phyloP scores from a whole-genome alignment of 202 grass and related monocot species.

The Cymbopogon flexuosus region DNA sequence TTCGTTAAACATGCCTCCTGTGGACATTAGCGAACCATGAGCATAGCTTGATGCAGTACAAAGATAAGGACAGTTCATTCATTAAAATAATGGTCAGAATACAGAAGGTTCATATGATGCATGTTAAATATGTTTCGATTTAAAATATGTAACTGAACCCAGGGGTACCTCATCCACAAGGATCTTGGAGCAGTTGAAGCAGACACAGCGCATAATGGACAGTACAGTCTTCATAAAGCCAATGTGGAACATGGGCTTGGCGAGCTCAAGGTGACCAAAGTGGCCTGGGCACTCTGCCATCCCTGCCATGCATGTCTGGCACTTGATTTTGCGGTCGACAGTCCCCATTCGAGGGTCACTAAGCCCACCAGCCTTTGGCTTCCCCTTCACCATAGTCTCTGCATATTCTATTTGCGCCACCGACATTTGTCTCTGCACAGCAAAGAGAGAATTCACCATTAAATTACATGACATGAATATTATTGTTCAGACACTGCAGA shows the following conservation, averaged over 20 bases:
- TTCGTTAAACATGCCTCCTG: not conserved
- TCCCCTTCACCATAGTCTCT: constrained; percentile 86
- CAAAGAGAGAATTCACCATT: not conserved
- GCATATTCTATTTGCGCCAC: constrained; percentile 65
- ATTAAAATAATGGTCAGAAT: constrained; percentile 11
- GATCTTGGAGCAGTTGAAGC: constrained; percentile 98
- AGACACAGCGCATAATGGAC: constrained; percentile 86
- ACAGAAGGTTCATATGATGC: not conserved
- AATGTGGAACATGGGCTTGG: constrained; percentile 82
- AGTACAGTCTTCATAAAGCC: constrained; percentile 79
- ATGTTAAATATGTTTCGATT: not conserved
- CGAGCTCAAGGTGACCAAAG: constrained; percentile 82
- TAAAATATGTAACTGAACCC: not conserved
- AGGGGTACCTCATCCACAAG: constrained; percentile 69
- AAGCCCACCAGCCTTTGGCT: constrained; percentile 67
- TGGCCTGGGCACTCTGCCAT: constrained; percentile 86
- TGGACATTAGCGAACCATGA: not conserved
- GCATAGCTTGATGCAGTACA: not conserved
- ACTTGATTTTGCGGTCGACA: constrained; percentile 71
- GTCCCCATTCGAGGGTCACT: constrained; percentile 85
- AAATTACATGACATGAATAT: not conserved
- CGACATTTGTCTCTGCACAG: constrained; percentile 82
- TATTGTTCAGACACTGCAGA: not conserved
- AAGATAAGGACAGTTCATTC: constrained; percentile 11
- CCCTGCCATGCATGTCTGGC: constrained; percentile 79